Percentiles rank a stretch among this genome's conserved stretches.
These are phyloP conservation scores for Xylaria nigripes DNA, from an alignment of 495 filamentous ascomycete genomes.

Conservation along the genomic window DNA sequence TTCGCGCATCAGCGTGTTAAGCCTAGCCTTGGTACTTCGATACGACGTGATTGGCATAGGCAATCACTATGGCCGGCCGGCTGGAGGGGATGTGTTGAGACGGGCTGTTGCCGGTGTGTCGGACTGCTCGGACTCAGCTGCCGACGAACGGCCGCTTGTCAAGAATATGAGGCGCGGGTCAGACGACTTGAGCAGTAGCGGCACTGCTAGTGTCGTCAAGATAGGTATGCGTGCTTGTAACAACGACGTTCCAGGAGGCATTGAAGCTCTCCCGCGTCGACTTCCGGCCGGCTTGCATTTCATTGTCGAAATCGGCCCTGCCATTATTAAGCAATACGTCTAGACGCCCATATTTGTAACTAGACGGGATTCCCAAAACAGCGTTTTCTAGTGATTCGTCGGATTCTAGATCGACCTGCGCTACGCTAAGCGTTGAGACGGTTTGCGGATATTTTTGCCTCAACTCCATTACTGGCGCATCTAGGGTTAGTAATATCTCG, in stretches of 20 bases:
- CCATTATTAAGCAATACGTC: conserved; percentile 50
- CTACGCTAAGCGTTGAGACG: conserved; percentile 24
- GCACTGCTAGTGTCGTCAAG: conserved; percentile 37
- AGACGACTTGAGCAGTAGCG: conserved; percentile 36
- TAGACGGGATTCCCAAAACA: conserved; percentile 23
- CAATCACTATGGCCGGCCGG: conserved; percentile 34
- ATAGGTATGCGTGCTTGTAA: conserved; percentile 40
- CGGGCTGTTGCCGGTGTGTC: not conserved
- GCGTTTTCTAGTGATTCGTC: conserved; percentile 45
- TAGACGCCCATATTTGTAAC: conserved; percentile 37
- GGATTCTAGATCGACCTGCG: conserved; percentile 45
- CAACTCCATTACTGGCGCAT: conserved; percentile 13
- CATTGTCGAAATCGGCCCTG: conserved; percentile 32
- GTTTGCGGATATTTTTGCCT: conserved; percentile 31
- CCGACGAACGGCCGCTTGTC: conserved; percentile 40
- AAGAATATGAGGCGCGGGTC: conserved; percentile 45
- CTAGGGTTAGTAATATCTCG: not conserved
- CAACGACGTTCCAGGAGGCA: conserved; percentile 43
- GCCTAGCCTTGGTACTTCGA: conserved; percentile 47
- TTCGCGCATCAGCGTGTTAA: conserved; percentile 60
- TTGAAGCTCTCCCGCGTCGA: conserved; percentile 38
- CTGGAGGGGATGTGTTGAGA: conserved; percentile 29
- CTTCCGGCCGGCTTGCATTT: conserved; percentile 18
- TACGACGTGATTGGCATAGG: conserved; percentile 31
- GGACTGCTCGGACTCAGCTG: conserved; percentile 31